These are phyloP conservation scores for Rhizopus microsporus DNA, from an alignment of 371 early-diverging fungal species.

Conservation along the genomic window DNA sequence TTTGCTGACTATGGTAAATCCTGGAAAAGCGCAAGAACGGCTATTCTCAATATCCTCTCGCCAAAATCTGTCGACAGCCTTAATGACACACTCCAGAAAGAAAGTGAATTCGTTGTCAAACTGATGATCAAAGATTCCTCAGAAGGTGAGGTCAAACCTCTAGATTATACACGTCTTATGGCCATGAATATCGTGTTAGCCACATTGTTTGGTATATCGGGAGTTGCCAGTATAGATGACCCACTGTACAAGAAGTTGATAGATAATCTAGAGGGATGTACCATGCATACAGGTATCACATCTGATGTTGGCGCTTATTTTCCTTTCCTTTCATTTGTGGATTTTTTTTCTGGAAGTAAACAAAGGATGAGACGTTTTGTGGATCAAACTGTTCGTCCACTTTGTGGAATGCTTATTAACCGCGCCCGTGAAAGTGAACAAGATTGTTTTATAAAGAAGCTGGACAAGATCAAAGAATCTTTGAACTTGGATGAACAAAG, in stretches of 20 bases:
- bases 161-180: slow-evolving; percentile 6
- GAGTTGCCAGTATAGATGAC: slow-evolving; percentile 6
- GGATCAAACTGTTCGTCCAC: not conserved
- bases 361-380: not conserved
- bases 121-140: slow-evolving; percentile 10
- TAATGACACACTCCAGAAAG: not conserved
- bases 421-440: slow-evolving; percentile 6
- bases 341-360: slow-evolving; percentile 12
- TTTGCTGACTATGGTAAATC: not conserved
- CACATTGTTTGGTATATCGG: slow-evolving; percentile 6
- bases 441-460: slow-evolving; percentile 14
- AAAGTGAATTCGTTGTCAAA: slow-evolving; percentile 6
- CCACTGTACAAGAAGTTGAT: slow-evolving; percentile 14
- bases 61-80: slow-evolving; percentile 8
- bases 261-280: not conserved
- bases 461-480: slow-evolving; percentile 17
- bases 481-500: slow-evolving; percentile 15
- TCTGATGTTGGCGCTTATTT: slow-evolving; percentile 9
- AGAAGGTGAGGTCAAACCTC: slow-evolving; percentile 11
- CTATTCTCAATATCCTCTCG: slow-evolving; percentile 6
- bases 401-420: slow-evolving; percentile 2
- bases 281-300: not conserved
- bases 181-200: slow-evolving; percentile 15
- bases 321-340: slow-evolving; percentile 19
- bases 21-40: slow-evolving; percentile 9